Base-by-base conservation (phyloP, 2,329 filamentous ascomycete genomes). In the Colletotrichum sp. region DNA sequence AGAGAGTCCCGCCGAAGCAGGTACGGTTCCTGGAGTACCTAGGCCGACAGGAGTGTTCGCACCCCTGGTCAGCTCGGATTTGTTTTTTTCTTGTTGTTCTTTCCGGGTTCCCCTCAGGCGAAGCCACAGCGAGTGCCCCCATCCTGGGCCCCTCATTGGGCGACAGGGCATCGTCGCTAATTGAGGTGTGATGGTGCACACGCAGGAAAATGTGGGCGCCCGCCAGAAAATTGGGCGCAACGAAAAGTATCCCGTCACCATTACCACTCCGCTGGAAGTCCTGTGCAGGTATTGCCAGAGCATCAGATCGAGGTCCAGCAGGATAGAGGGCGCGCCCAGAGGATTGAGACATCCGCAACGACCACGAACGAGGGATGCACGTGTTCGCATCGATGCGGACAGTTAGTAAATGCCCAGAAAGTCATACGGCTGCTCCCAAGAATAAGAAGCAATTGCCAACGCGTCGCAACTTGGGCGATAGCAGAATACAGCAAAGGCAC, bases 211-310 rank as follows among this genome's bases (percentile, higher is more conserved):
- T 74, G 71, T 76, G 74, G 71, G 67, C 48, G 74, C 48, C 74
- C 43, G 48, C 60, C 57, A 43, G 30, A 36, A 66, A 75, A 39
- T 21, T 30, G 26, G 55, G 71, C 43, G 18, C 43, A 66, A 16
- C 16, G 21, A 67, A 67, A 63, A 24, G 57, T 59, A 73, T 73
- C 55, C 69, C 70, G 64, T 75, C 74, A 61, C 84, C 82, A 81
- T 82, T 79, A 77, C 65, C 67, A 65, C 78, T 30, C 77, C 75
- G 78, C 80, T 80, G 78, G 76, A 71, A 59, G 76, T 77, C 36
- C 55, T 63, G 61, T 43, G 61, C n/a, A 61, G 32, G 76, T 77
- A 77, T 73, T 55, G 60, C 65, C 73, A 66, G 69, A 77, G 76
- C 76, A 76, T 63, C 65, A 67, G 7, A 43, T 39, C 26, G 24